Evolutionary conservation across 352 stramenopile genomes (phyloP).

Genomic region (Pythium phragmiticola): DNA sequence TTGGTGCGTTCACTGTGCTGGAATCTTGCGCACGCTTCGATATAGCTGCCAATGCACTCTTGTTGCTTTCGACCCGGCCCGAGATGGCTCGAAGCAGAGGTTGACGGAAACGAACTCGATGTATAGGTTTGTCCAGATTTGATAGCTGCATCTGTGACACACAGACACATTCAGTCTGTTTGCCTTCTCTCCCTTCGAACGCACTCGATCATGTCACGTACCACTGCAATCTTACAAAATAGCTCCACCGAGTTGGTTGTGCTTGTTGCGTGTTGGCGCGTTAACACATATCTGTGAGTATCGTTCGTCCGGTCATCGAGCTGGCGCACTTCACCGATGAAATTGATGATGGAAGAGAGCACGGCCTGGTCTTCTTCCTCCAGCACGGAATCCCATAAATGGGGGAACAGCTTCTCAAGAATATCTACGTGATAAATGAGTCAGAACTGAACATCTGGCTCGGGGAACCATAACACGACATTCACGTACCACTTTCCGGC

Average conservation of each 20-base stretch:
- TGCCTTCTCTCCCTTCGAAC: neutral
- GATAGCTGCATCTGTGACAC: conserved; percentile 33
- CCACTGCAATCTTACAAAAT: conserved; percentile 26
- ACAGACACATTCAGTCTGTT: neutral
- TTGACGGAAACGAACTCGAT: conserved; percentile 54
- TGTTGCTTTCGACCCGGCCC: conserved; percentile 21
- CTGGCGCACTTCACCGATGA: conserved; percentile 19
- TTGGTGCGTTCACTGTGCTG: neutral
- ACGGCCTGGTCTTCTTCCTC: conserved; percentile 14
- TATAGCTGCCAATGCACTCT: neutral
- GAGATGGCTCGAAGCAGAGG: conserved; percentile 35
- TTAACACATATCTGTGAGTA: neutral
- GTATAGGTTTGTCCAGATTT: conserved; percentile 63
- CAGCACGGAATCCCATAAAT: conserved; percentile 17
- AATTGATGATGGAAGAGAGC: conserved; percentile 15
- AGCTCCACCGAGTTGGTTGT: conserved; percentile 23
- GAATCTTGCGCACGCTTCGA: neutral
- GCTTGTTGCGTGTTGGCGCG: conserved; percentile 13
- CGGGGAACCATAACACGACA: neutral
- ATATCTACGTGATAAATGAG: conserved; percentile 7
- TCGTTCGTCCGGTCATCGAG: conserved; percentile 1
- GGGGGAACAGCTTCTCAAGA: conserved; percentile 17
- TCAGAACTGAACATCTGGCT: neutral
- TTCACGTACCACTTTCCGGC: conserved; percentile 12
- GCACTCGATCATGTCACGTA: conserved; percentile 5